phyloP scores from a whole-genome alignment of 768 basidiomycete genomes.

The Leucocoprinus leucothites region DNA sequence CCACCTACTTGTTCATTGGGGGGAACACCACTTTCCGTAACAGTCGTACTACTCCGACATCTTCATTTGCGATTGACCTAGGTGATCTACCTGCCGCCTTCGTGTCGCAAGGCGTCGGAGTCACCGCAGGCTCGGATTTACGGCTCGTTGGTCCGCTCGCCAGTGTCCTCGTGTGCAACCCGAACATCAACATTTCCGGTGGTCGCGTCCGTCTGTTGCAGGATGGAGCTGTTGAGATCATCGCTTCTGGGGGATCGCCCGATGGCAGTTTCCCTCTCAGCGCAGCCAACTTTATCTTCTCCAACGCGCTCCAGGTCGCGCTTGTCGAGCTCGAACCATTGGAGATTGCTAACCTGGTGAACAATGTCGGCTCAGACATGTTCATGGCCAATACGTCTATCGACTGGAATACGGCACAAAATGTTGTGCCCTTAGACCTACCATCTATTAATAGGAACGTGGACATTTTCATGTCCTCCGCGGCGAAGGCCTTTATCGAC shows the following conservation, averaged over 20 bases:
- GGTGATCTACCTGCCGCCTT: slow-evolving; percentile 5
- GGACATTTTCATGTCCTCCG: slow-evolving; percentile 12
- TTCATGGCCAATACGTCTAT: slow-evolving; percentile 9
- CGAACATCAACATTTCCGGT: background rate
- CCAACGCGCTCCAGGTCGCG: background rate
- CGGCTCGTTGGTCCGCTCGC: slow-evolving; percentile 5
- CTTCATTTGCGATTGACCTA: slow-evolving; percentile 2
- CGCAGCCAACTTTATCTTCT: slow-evolving; percentile 9
- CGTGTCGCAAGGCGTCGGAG: background rate
- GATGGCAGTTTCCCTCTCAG: slow-evolving; percentile 8
- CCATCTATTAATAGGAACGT: slow-evolving; percentile 8
- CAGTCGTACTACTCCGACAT: background rate
- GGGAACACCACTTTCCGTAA: slow-evolving; percentile 5
- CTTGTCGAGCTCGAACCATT: background rate
- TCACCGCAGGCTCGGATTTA: background rate
- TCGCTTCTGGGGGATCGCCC: background rate
- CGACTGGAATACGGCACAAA: slow-evolving; percentile 2
- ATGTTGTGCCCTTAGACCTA: slow-evolving; percentile 2
- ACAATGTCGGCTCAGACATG: slow-evolving; percentile 9
- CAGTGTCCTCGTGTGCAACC: slow-evolving; percentile 8
- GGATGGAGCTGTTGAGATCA: background rate
- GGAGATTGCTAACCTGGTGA: background rate
- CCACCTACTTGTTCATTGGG: slow-evolving; percentile 6
- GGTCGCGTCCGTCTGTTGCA: slow-evolving; percentile 1
- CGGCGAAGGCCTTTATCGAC: slow-evolving; percentile 13